Base-by-base conservation (phyloP, 108 stramenopile genomes). In the Pseudonitzschia multiseries region DNA sequence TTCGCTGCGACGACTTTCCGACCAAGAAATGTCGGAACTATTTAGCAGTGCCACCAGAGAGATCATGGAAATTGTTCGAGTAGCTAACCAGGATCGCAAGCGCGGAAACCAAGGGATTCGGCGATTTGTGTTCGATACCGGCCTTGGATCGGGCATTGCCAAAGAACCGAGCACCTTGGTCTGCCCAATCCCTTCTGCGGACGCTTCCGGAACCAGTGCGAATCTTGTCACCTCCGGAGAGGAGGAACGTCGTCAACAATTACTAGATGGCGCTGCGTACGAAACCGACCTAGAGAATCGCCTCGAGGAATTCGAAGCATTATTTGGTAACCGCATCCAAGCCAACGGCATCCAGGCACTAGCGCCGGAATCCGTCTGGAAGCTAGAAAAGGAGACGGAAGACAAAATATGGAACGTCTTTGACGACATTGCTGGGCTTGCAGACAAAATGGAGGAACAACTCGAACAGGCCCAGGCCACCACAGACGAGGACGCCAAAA, bases 401-500 rank as follows among this genome's bases (percentile, higher is more conserved):
- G 32, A 33, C 8, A 40, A 59, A 22, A 3, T 54, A 20, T 15
- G 41, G 43, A 61, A 8, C 2, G 24, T 71, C 26, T n/a, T 65
- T 13, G 41, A 60, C 4, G 52, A 65, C 14, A 65, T 65, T 56
- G 27, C 33, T n/a, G 52, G 41, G 3, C 14, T 51, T 6, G 56
- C 50, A 18, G 26, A 57, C 17, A 36, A 43, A n/a, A 15, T 71
- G 42, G 59, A 71, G 21, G 52, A 54, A 3, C 26, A 17, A 14
- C 29, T 62, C n/a, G 61, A 62, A 44, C 6, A 60, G 24, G 20
- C 22, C 17, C 9, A 65, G 17, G 0, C 64, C 66, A 46, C 66
- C 72, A 77, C 15, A 75, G 79, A 51, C 84, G 42, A 28, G 76
- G 57, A 59, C n/a, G n/a, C 21, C 20, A 0, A 62, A 4, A 56